These are phyloP conservation scores for Penicillium sp. DNA, from an alignment of 2,329 filamentous ascomycete genomes.

Conservation along the genomic window DNA sequence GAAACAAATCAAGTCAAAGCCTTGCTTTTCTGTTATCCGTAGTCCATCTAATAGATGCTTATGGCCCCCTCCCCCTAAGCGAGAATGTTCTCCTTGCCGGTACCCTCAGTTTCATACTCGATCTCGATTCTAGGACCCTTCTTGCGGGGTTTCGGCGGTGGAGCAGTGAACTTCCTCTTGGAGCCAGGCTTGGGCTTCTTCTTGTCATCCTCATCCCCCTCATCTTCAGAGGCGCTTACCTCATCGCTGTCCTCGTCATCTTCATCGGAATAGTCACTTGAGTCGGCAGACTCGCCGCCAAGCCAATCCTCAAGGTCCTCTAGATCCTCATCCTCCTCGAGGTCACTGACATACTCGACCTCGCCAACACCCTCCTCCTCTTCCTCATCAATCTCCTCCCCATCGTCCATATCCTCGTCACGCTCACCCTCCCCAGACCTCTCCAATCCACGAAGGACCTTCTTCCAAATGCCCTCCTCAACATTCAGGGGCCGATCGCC, in stretches of 20 bases:
- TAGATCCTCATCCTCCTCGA: constrained; percentile 80
- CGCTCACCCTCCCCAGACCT: constrained; percentile 79
- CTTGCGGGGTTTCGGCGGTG: constrained; percentile 62
- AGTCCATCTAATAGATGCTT: neutral
- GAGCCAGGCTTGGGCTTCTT: constrained; percentile 50
- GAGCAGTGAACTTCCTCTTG: constrained; percentile 62
- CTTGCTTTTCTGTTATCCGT: constrained; percentile 20
- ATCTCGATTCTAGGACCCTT: constrained; percentile 72
- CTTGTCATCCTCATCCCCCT: constrained; percentile 54
- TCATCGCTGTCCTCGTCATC: constrained; percentile 62
- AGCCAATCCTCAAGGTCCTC: constrained; percentile 98
- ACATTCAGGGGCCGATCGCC: constrained; percentile 94
- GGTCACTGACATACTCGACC: constrained; percentile 91
- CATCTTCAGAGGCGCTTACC: constrained; percentile 55
- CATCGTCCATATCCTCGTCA: constrained; percentile 88
- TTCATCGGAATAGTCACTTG: constrained; percentile 53
- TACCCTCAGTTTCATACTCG: constrained; percentile 76
- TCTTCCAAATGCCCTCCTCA: constrained; percentile 95
- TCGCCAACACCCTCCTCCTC: constrained; percentile 74
- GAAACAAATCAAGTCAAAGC: neutral
- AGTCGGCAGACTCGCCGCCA: constrained; percentile 67
- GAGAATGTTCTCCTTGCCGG: constrained; percentile 56
- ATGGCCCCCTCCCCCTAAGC: constrained; percentile 31
- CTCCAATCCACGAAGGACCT: constrained; percentile 90
- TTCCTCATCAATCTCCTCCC: constrained; percentile 78